Evolutionary conservation across 2,329 filamentous ascomycete species (phyloP).

Genomic region (Lasiodiplodia gonubiensis): DNA sequence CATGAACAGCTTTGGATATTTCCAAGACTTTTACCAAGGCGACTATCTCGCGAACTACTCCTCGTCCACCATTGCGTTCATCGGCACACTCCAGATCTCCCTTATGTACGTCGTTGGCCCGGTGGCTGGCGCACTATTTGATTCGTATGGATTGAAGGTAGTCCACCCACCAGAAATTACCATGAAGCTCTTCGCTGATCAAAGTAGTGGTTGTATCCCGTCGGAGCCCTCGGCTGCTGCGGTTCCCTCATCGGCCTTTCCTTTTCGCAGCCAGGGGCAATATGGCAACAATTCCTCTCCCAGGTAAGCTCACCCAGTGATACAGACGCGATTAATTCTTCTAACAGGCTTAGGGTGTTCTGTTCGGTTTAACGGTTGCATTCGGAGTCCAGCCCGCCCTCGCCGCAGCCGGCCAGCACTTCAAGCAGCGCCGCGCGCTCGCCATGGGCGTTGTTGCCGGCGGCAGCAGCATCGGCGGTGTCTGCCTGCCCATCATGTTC

Average conservation of each 20-base stretch:
- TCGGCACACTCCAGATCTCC: conserved; percentile 15
- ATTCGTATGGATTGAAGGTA: conserved; percentile 19
- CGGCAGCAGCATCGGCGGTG: conserved; percentile 25
- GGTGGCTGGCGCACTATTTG: conserved; percentile 8
- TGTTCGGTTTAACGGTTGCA: conserved; percentile 27
- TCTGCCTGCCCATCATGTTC: conserved; percentile 28
- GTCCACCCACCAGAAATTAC: no score
- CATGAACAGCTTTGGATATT: conserved; percentile 37
- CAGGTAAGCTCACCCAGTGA: no score
- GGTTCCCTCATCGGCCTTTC: conserved; percentile 18
- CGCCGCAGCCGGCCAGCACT: conserved; percentile 28
- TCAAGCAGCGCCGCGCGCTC: conserved; percentile 27
- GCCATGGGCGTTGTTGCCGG: conserved; percentile 29
- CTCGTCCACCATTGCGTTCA: conserved; percentile 11
- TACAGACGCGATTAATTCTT: no score
- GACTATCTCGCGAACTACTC: conserved; percentile 31
- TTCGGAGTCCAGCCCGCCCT: conserved; percentile 29
- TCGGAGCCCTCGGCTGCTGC: conserved; percentile 4
- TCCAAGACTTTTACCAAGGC: conserved; percentile 43
- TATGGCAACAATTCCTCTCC: conserved; percentile 19
- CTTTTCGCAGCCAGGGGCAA: conserved; percentile 2
- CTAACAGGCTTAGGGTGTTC: conserved; percentile 28
- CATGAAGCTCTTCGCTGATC: background rate
- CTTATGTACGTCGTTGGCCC: conserved; percentile 13
- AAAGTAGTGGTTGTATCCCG: conserved; percentile 6